A percentile compares a stretch with the other conserved stretches of the same genome.
Evolutionary conservation across 2,329 filamentous ascomycete species (phyloP).

Genomic region (Trematosphaeria pertusa): DNA sequence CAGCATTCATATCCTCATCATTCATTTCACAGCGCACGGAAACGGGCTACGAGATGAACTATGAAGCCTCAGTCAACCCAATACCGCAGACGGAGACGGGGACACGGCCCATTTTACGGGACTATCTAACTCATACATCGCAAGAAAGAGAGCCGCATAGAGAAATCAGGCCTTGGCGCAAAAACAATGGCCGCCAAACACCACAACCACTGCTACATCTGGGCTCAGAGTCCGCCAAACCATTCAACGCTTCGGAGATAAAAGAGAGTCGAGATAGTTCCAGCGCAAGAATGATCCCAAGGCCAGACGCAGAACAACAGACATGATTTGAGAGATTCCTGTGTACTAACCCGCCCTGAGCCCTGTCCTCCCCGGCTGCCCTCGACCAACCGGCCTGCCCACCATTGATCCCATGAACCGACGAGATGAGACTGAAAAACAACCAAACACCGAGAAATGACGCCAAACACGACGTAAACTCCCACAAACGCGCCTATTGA

Average conservation of each 20-base stretch:
- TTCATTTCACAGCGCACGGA: no score
- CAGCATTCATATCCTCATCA: no score
- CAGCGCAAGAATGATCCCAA: conserved; percentile 23
- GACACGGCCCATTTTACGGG: conserved; percentile 31
- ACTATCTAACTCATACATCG: conserved; percentile 44
- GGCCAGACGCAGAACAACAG: conserved; percentile 38
- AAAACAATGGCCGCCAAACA: conserved; percentile 26
- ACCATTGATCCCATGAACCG: conserved; percentile 29
- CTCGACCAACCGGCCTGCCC: conserved; percentile 32
- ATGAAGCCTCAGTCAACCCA: conserved; percentile 29
- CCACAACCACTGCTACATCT: conserved; percentile 4
- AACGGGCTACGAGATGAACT: no score
- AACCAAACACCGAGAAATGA: conserved; percentile 44
- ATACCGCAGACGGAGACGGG: conserved; percentile 19
- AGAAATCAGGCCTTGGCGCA: not conserved
- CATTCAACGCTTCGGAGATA: conserved; percentile 25
- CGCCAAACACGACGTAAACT: conserved; percentile 38
- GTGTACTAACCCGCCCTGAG: conserved; percentile 34
- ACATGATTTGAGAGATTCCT: conserved; percentile 39
- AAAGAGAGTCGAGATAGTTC: conserved; percentile 30
- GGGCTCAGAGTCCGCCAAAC: conserved; percentile 22
- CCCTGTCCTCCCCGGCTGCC: conserved; percentile 27
- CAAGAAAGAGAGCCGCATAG: conserved; percentile 25
- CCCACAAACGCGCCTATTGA: conserved; percentile 39
- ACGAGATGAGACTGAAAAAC: conserved; percentile 29